These are phyloP conservation scores for Cavenderia fasciculata DNA, from an alignment of 78 protist genomes.

Conservation along the genomic window DNA sequence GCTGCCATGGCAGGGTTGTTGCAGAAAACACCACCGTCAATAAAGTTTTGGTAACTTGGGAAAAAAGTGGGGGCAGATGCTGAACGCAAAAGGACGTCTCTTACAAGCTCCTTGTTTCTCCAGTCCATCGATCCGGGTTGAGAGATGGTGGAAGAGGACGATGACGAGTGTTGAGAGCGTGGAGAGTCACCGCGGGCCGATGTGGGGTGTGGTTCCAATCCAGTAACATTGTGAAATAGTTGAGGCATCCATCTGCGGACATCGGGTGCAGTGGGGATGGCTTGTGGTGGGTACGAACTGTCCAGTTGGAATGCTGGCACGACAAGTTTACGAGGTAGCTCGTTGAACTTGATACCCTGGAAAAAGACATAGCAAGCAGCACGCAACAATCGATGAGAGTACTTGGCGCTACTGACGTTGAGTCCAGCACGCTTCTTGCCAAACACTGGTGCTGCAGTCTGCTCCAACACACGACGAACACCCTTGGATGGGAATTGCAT, in stretches of 20 bases:
- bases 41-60: constrained; percentile 45
- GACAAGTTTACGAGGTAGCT: constrained; percentile 5
- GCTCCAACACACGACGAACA: constrained; percentile 15
- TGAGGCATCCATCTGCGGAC: constrained; percentile 42
- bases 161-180: no score
- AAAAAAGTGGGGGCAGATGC: constrained; percentile 64
- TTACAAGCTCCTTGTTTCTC: background rate
- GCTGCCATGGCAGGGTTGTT: constrained; percentile 46
- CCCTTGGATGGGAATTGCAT: constrained; percentile 22
- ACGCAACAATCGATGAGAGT: background rate
- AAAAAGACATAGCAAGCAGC: constrained; percentile 42
- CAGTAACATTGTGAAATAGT: constrained; percentile 18
- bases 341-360: background rate
- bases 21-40: constrained; percentile 72
- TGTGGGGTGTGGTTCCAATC: no score
- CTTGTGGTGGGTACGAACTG: constrained; percentile 26
- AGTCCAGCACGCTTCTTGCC: constrained; percentile 36
- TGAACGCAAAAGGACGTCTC: constrained; percentile 37
- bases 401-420: constrained; percentile 25
- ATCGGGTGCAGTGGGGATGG: background rate
- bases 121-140: no score
- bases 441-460: constrained; percentile 27
- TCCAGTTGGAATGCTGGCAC: constrained; percentile 44
- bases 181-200: constrained; percentile 14
- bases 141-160: no score